phyloP scores from a whole-genome alignment of 495 filamentous ascomycete genomes.

The Margaritispora aquatica region DNA sequence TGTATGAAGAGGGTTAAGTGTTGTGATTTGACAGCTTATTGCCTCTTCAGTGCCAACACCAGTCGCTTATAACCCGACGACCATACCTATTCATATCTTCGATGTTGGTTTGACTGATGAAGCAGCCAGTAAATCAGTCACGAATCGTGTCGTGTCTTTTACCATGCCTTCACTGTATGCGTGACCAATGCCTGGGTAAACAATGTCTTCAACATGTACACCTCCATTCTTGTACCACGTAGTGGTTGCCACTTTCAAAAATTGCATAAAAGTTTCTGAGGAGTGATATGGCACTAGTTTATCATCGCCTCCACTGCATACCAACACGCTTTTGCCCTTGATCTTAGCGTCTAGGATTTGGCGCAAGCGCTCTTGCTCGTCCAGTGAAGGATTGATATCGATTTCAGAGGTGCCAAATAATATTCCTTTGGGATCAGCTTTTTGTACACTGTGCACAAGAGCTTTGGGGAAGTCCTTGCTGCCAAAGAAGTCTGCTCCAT shows the following conservation, averaged over 20 bases:
- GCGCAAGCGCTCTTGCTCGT: constrained; percentile 34
- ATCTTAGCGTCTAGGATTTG: constrained; percentile 46
- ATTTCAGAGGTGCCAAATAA: constrained; percentile 48
- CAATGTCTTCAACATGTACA: constrained; percentile 62
- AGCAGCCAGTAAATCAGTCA: constrained; percentile 45
- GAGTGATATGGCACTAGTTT: constrained; percentile 78
- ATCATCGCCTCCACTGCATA: constrained; percentile 70
- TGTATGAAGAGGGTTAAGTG: no score
- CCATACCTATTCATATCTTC: constrained; percentile 12
- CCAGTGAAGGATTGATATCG: constrained; percentile 25
- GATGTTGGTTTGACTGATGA: not conserved
- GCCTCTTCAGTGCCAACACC: no score
- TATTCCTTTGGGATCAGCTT: constrained; percentile 63
- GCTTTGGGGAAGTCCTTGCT: constrained; percentile 66
- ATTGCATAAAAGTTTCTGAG: constrained; percentile 60
- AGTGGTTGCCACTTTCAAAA: constrained; percentile 55
- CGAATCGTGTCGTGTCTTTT: constrained; percentile 59
- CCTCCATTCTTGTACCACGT: constrained; percentile 53
- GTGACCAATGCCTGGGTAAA: constrained; percentile 69
- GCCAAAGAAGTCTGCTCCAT: constrained; percentile 62
- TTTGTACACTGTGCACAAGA: constrained; percentile 54
- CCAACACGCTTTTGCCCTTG: constrained; percentile 68
- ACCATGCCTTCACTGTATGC: constrained; percentile 68
- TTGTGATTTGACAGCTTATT: no score
- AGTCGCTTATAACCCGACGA: not conserved